These are phyloP conservation scores for Blastobotrys ciferrii DNA, from an alignment of 1,139 yeast genomes.

Conservation along the genomic window DNA sequence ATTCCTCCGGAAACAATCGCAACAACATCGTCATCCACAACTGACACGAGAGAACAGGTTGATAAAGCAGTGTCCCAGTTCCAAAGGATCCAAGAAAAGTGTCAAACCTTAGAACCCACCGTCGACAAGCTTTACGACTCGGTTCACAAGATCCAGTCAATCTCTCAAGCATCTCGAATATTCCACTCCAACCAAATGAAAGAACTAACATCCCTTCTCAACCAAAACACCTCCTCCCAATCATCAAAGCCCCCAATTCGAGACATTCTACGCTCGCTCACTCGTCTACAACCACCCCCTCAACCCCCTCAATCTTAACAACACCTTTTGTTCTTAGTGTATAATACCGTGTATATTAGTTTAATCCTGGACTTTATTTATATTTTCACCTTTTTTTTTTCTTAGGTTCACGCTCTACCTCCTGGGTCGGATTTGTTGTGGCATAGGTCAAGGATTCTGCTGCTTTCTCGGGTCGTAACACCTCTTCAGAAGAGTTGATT, in stretches of 20 bases:
- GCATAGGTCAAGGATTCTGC: too few species aligned
- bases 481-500: too few species aligned
- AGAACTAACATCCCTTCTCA: conserved; percentile 7
- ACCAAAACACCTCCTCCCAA: background rate
- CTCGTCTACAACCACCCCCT: conserved; percentile 15
- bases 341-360: conserved; percentile 2
- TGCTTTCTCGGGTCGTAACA: too few species aligned
- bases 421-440: too few species aligned
- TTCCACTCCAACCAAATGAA: conserved; percentile 18
- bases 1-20: background rate
- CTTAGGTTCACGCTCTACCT: too few species aligned
- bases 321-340: background rate
- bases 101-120: conserved; percentile 9
- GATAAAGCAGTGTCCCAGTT: background rate
- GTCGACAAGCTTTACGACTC: conserved; percentile 15
- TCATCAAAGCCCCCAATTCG: conserved; percentile 9
- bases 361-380: background rate
- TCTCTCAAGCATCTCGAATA: conserved; percentile 18
- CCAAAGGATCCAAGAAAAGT: background rate
- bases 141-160: conserved; percentile 16
- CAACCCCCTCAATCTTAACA: too few species aligned
- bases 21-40: background rate
- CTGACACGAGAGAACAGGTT: background rate
- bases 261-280: conserved; percentile 22
- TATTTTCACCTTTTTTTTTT: background rate